Conservation (phyloP, 345 rosid genomes). For the Ailanthus altissimus region DNA sequence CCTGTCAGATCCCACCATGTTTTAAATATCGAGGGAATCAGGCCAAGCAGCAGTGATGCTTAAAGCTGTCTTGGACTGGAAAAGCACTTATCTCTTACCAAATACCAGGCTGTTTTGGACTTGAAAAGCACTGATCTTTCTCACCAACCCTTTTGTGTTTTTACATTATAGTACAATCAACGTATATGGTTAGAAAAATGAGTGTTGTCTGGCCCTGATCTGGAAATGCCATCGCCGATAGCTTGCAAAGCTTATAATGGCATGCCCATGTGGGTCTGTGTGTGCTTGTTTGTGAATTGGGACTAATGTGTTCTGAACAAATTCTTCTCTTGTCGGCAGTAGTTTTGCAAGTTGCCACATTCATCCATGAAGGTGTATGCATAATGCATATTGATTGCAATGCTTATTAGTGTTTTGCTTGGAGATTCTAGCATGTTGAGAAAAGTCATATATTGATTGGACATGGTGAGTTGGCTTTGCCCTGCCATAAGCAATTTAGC, state of each 20-base stretch:
- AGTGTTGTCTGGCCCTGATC: background rate
- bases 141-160: background rate
- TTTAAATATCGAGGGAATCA: background rate
- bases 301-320: background rate
- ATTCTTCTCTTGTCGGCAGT: background rate
- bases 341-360: background rate
- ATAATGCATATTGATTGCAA: too few relatives aligned
- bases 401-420: too few relatives aligned
- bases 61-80: background rate
- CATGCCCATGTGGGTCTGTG: background rate
- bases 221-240: background rate
- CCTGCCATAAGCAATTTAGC: too few relatives aligned
- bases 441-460: too few relatives aligned
- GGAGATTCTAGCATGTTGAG: too few relatives aligned
- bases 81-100: too few relatives aligned
- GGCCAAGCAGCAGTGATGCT: background rate
- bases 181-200: background rate
- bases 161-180: background rate
- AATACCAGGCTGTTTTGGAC: too few relatives aligned
- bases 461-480: too few relatives aligned
- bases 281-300: background rate
- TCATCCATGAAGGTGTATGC: background rate
- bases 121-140: background rate
- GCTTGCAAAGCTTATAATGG: background rate
- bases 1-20: constrained; percentile 3